Conservation (phyloP, 345 rosid species). For the Moringa oleifera region DNA sequence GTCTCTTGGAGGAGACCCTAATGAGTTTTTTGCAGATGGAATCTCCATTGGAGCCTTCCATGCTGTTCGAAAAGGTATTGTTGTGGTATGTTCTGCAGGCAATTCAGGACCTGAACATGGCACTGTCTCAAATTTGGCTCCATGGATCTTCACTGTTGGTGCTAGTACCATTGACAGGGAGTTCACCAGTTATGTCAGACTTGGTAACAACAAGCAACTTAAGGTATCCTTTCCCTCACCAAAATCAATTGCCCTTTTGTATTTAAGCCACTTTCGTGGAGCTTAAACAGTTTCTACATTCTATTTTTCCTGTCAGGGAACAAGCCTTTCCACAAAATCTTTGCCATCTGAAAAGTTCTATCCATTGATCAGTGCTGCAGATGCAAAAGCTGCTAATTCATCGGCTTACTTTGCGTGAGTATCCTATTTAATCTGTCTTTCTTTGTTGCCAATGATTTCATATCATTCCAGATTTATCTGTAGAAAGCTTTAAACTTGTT, state of each 20-base stretch:
- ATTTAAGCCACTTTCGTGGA: constrained; percentile 5
- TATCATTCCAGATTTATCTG: too few species aligned
- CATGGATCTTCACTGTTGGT: constrained; percentile 73
- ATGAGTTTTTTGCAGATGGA: constrained; percentile 25
- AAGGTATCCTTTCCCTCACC: constrained; percentile 33
- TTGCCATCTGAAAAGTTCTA: constrained; percentile 34
- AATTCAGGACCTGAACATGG: constrained; percentile 60
- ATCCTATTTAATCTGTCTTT: background rate
- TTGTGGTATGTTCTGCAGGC: constrained; percentile 46
- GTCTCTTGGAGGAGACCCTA: constrained; percentile 31
- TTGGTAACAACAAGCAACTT: constrained; percentile 34
- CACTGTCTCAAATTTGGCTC: constrained; percentile 54
- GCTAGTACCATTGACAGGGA: constrained; percentile 76
- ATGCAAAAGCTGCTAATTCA: constrained; percentile 32
- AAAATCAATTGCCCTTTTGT: background rate
- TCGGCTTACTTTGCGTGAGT: constrained; percentile 42
- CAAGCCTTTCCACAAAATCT: constrained; percentile 41
- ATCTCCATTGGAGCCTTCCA: constrained; percentile 37
- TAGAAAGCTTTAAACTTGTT: too few species aligned
- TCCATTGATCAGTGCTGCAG: constrained; percentile 44
- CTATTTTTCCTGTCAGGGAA: constrained; percentile 37
- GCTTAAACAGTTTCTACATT: background rate
- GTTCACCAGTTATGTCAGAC: constrained; percentile 39
- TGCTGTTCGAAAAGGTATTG: constrained; percentile 31
- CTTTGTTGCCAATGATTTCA: too few species aligned